Percentiles rank a stretch among this genome's conserved stretches.
phyloP scores from a whole-genome alignment of 352 stramenopile genomes.

The Globisporangium cylindrosporum region DNA sequence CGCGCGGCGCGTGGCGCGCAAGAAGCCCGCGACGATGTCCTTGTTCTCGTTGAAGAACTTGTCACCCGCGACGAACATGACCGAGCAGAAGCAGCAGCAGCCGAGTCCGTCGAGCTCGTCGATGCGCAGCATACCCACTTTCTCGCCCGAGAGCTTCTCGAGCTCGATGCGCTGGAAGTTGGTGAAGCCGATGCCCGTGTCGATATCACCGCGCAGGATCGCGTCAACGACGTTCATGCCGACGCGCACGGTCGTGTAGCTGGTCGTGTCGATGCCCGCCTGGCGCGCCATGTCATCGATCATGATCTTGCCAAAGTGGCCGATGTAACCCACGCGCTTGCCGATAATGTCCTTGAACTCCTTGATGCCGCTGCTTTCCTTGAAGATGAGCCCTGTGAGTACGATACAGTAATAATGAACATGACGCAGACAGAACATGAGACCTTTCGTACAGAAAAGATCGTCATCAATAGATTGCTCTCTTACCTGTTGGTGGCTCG shows the following conservation, averaged over 20 bases:
- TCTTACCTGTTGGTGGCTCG: conserved; percentile 37
- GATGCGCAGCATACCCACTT: conserved; percentile 47
- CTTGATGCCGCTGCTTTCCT: conserved; percentile 48
- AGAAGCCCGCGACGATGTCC: conserved; percentile 36
- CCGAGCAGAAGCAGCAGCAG: conserved; percentile 56
- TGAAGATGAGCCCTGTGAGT: conserved; percentile 41
- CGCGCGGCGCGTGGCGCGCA: conserved; percentile 39
- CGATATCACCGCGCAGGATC: conserved; percentile 44
- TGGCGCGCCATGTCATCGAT: conserved; percentile 52
- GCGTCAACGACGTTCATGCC: conserved; percentile 56
- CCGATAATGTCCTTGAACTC: conserved; percentile 53
- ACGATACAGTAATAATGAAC: not conserved
- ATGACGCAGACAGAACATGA: not conserved
- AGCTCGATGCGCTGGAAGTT: conserved; percentile 56
- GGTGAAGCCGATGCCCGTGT: conserved; percentile 51
- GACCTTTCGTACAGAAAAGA: not conserved
- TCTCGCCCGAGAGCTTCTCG: conserved; percentile 46
- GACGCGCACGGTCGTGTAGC: conserved; percentile 43
- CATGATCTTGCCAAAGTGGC: conserved; percentile 54
- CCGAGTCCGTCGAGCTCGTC: conserved; percentile 47
- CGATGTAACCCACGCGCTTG: conserved; percentile 53
- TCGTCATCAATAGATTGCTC: not conserved
- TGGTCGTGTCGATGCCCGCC: conserved; percentile 38
- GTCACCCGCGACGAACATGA: conserved; percentile 53
- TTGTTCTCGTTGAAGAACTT: conserved; percentile 49